Percentiles rank a stretch among this genome's conserved stretches.
These are phyloP conservation scores for Pseudocercospora pini-densiflorae DNA, from an alignment of 2,329 filamentous ascomycete genomes.

Conservation along the genomic window DNA sequence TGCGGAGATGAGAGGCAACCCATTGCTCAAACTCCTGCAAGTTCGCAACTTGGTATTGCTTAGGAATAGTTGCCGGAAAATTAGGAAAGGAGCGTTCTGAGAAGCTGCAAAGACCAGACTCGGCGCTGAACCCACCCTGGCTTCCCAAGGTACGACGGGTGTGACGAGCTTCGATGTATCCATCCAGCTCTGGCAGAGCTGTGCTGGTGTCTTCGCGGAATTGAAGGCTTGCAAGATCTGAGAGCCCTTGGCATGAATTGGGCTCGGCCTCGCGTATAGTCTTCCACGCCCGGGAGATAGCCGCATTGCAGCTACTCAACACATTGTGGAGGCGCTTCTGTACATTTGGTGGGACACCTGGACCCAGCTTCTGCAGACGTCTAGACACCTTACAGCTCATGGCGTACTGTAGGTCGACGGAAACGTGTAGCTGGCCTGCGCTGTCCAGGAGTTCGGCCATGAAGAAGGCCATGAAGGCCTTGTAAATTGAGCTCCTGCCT, in stretches of 20 bases:
- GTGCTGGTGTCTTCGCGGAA: slow-evolving; percentile 35
- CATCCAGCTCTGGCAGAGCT: background rate
- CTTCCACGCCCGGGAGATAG: background rate
- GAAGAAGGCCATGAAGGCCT: slow-evolving; percentile 44
- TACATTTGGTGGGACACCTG: background rate
- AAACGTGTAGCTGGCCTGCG: background rate
- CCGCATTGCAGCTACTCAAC: slow-evolving; percentile 5
- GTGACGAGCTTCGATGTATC: background rate
- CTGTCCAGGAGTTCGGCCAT: slow-evolving; percentile 56
- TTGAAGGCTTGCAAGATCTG: background rate
- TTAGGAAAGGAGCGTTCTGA: slow-evolving; percentile 16
- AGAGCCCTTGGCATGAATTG: background rate
- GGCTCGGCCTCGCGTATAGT: background rate
- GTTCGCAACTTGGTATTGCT: slow-evolving; percentile 8
- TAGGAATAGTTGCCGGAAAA: slow-evolving; percentile 1
- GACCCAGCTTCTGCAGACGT: slow-evolving; percentile 28
- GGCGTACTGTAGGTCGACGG: slow-evolving; percentile 21
- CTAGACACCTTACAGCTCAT: slow-evolving; percentile 34
- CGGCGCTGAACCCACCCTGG: background rate
- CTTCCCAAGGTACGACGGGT: background rate
- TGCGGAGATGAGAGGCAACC: background rate
- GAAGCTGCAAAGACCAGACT: slow-evolving; percentile 5
- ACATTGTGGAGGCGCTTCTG: slow-evolving; percentile 7
- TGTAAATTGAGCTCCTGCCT: slow-evolving; percentile 36
- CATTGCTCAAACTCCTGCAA: slow-evolving; percentile 18